Conservation (phyloP, 2,329 filamentous ascomycete species). For the Fusarium gaditjirri region DNA sequence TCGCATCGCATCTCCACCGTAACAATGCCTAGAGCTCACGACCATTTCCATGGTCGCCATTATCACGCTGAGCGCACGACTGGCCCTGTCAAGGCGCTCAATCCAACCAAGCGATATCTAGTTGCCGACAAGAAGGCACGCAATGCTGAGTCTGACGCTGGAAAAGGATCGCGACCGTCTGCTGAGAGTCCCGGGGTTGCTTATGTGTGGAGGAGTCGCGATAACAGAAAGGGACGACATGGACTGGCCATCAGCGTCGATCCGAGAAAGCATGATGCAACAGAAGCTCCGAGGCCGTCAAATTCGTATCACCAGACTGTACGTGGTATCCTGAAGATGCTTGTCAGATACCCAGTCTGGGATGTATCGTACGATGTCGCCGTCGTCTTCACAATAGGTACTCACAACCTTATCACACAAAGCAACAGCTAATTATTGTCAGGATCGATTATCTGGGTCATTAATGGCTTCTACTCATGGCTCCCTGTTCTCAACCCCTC, state of each 20-base stretch:
- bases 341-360: slow-evolving; percentile 52
- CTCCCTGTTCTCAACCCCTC: slow-evolving; percentile 62
- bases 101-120: slow-evolving; percentile 15
- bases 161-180: background rate
- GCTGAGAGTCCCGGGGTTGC: slow-evolving; percentile 43
- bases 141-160: background rate
- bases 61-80: slow-evolving; percentile 13
- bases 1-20: background rate
- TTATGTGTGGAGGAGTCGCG: slow-evolving; percentile 54
- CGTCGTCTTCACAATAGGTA: slow-evolving; percentile 53
- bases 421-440: background rate
- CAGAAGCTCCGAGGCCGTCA: slow-evolving; percentile 35
- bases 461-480: slow-evolving; percentile 68
- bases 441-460: slow-evolving; percentile 62
- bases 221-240: slow-evolving; percentile 57
- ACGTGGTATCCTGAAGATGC: slow-evolving; percentile 50
- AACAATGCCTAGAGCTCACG: slow-evolving; percentile 4
- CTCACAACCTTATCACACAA: background rate
- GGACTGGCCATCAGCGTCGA: slow-evolving; percentile 41
- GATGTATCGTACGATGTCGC: slow-evolving; percentile 57
- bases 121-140: background rate
- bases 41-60: slow-evolving; percentile 18
- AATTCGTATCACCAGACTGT: slow-evolving; percentile 46
- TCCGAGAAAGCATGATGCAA: slow-evolving; percentile 12
- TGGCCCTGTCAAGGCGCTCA: slow-evolving; percentile 8